Evolutionary conservation across 345 rosid species (phyloP).

Genomic region (Alliaria petiolata): DNA sequence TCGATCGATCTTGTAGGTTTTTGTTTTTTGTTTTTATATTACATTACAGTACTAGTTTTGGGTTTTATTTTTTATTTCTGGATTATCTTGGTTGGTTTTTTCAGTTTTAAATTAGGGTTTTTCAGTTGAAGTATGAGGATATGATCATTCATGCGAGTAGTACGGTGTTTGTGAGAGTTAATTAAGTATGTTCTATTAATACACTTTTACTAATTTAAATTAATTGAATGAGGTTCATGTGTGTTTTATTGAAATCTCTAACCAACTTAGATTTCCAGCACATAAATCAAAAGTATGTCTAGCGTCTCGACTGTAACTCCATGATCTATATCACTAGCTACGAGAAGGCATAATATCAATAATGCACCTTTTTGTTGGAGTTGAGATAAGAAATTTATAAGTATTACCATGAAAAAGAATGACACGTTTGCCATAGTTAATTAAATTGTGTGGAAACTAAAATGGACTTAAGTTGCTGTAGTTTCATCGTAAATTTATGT

Average conservation of each 20-base stretch:
- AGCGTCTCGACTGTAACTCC: background rate
- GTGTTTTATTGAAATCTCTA: background rate
- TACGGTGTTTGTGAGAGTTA: conserved; percentile 2
- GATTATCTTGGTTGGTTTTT: conserved; percentile 24
- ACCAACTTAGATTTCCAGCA: conserved; percentile 1
- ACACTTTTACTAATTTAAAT: background rate
- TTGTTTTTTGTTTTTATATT: background rate
- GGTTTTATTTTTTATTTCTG: background rate
- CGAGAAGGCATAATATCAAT: background rate
- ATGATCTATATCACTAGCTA: background rate
- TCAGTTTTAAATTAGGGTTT: conserved; percentile 18
- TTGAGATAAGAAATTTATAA: background rate
- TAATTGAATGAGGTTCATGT: background rate
- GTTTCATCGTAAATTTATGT: background rate
- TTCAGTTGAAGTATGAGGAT: conserved; percentile 12
- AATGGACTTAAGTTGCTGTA: background rate
- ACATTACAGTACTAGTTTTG: conserved; percentile 8
- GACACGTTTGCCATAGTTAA: background rate
- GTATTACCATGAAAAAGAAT: background rate
- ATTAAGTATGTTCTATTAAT: background rate
- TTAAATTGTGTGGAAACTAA: background rate
- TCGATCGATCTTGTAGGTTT: conserved; percentile 15
- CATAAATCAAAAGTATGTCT: background rate
- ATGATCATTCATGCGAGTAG: conserved; percentile 10
- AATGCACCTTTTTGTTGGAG: background rate